These are phyloP conservation scores for Macrocybe gigantea DNA, from an alignment of 768 basidiomycete species.

Conservation along the genomic window DNA sequence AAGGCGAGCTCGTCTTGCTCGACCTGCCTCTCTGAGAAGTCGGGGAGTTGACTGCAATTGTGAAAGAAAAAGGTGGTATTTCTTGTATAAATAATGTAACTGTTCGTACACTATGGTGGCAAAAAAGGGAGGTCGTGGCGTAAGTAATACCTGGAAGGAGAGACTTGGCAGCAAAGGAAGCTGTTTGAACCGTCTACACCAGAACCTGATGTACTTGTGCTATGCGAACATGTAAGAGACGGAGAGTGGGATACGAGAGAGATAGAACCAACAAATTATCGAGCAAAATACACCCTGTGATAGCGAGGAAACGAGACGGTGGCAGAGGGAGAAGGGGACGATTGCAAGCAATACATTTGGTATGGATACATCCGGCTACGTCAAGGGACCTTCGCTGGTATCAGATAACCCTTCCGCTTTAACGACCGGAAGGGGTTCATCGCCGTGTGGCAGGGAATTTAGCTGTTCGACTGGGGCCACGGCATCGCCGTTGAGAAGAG, in stretches of 20 bases:
- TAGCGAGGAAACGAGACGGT: conserved; percentile 9
- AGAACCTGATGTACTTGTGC: background rate
- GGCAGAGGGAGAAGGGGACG: conserved; percentile 9
- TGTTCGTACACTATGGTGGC: conserved; percentile 2
- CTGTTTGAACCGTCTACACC: conserved; percentile 13
- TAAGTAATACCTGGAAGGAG: no score
- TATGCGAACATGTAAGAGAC: no score
- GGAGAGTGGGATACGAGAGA: background rate
- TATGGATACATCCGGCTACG: conserved; percentile 11
- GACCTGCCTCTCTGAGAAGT: no score
- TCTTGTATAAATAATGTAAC: conserved; percentile 5
- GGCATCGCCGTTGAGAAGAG: conserved; percentile 39
- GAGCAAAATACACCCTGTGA: conserved; percentile 12
- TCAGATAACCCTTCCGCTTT: conserved; percentile 63
- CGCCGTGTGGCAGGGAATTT: conserved; percentile 43
- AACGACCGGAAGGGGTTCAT: conserved; percentile 46
- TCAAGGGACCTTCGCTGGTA: conserved; percentile 52
- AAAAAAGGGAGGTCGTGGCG: no score
- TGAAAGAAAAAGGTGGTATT: background rate
- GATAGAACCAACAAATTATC: conserved; percentile 20
- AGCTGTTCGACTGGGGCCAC: conserved; percentile 42
- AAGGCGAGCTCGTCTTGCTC: conserved; percentile 61
- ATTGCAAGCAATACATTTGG: conserved; percentile 11
- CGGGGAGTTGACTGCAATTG: no score
- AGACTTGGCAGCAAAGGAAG: no score